Evolutionary conservation across 225 moss, liverwort and hornwort species (phyloP), one percentile per base, ranked within the genome.

Genomic region (Takakia lepidozioides): DNA sequence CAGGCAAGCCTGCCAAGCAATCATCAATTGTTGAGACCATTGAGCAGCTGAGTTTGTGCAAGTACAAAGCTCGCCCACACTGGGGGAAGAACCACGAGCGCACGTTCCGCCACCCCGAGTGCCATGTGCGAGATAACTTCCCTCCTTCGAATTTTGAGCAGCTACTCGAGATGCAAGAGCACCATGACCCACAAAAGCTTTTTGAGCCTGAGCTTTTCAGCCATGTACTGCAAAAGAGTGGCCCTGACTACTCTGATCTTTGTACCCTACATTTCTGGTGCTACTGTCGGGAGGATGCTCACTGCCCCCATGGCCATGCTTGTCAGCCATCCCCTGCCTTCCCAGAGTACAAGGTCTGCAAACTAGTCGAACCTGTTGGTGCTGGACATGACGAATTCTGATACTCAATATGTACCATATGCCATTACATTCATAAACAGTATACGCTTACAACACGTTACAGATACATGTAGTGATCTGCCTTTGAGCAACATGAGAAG

Each of bases 61-160:
- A 84, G 65, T 76, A 72, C 51, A 46, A 46, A 32, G 80, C 57
- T 1, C 63, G 84, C 0, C 66, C 84, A 24, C 84, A 84, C 15
- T 84, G 69, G 71, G 84, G 84, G 2, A 84, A 84, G 58, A 80
- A 70, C 47, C 55, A 51, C 22, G 80, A 80, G 34, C 69, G 84
- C 0, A 10, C 35, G 11, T 80, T 80, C 10, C 51, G 51, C 0
- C 72, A 80, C 60, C 72, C 65, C 0, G 1, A 52, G n/a, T 83
- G 83, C 52, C 71, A 69, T 40, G 66, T 83, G 51, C 21, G 62
- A 0, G 79, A 75, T 28, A 75, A 61, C 15, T 75, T 54, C 21
- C 75, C 79, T 0, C 51, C 24, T 9, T 46, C 43, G 11, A 83
- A 79, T 19, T 8, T 83, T 5, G 58, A 2, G 1, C 36, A 25